A percentile compares a stretch with the other conserved stretches of the same genome.
Conservation (phyloP, 2,329 filamentous ascomycete genomes). For the Claviceps sp. region DNA sequence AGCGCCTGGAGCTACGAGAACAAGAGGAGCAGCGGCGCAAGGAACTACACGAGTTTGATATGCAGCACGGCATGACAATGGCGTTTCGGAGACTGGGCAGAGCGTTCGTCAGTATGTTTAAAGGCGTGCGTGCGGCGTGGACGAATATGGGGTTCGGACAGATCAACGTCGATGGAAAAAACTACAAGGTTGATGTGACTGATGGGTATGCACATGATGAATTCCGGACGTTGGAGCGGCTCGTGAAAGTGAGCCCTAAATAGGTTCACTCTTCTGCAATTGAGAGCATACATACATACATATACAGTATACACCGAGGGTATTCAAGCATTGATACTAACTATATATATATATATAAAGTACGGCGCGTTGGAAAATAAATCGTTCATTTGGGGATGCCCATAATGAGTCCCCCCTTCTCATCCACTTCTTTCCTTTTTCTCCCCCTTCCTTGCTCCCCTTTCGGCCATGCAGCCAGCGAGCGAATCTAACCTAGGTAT, state of each 20-base stretch:
- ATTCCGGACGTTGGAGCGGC: constrained; percentile 43
- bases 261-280: background rate
- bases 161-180: constrained; percentile 31
- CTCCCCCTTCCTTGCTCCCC: no score
- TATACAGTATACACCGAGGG: no score
- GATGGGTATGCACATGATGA: constrained; percentile 45
- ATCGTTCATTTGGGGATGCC: no score
- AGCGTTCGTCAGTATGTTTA: constrained; percentile 27
- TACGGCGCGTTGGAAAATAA: no score
- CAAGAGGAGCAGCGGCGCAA: constrained; percentile 25
- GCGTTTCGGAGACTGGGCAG: constrained; percentile 39
- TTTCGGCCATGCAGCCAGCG: background rate
- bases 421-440: no score
- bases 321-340: no score
- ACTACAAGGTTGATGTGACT: constrained; percentile 44
- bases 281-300: background rate
- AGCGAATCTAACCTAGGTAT: background rate
- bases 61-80: constrained; percentile 41
- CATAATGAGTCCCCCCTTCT: no score
- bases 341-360: no score
- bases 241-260: constrained; percentile 21
- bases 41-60: constrained; percentile 35
- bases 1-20: constrained; percentile 16
- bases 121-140: constrained; percentile 35
- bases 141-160: constrained; percentile 43